Evolutionary conservation across 345 rosid genomes (phyloP).

Genomic region (Moringa oleifera): DNA sequence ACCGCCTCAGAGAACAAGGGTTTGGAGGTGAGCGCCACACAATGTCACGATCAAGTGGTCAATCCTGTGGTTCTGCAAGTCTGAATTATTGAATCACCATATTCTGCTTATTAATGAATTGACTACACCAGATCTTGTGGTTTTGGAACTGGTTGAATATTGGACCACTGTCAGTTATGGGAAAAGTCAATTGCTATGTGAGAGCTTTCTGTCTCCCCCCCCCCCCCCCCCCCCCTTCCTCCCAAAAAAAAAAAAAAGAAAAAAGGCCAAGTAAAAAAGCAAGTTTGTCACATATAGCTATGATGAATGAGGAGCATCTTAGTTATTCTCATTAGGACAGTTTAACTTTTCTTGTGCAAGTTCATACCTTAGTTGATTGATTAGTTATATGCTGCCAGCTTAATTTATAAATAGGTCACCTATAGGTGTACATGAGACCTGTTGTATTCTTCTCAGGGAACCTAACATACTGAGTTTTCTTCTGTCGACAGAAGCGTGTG

Average conservation of each 20-base stretch:
- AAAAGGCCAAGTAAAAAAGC: no score
- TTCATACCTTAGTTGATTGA: background rate
- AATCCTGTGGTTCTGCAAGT: no score
- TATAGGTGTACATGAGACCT: background rate
- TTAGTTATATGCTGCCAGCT: background rate
- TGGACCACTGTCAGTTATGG: background rate
- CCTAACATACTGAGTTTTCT: constrained; percentile 3
- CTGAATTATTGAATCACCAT: no score
- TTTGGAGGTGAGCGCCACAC: constrained; percentile 39
- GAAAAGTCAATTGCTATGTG: background rate
- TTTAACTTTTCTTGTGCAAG: no score
- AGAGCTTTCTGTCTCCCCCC: no score
- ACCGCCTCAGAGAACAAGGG: constrained; percentile 40
- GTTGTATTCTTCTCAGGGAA: background rate
- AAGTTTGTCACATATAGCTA: background rate
- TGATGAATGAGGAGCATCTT: background rate
- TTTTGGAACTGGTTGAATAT: no score
- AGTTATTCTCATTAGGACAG: background rate
- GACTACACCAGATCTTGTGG: no score
- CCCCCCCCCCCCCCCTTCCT: no score
- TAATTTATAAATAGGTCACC: no score
- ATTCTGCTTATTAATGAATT: no score
- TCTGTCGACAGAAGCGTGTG: constrained; percentile 57
- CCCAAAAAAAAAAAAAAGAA: no score
- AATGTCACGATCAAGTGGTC: background rate